Evolutionary conservation across 306 rosid genomes (phyloP), one percentile per base, ranked within the genome.

Genomic region (Lablab purpureus): DNA sequence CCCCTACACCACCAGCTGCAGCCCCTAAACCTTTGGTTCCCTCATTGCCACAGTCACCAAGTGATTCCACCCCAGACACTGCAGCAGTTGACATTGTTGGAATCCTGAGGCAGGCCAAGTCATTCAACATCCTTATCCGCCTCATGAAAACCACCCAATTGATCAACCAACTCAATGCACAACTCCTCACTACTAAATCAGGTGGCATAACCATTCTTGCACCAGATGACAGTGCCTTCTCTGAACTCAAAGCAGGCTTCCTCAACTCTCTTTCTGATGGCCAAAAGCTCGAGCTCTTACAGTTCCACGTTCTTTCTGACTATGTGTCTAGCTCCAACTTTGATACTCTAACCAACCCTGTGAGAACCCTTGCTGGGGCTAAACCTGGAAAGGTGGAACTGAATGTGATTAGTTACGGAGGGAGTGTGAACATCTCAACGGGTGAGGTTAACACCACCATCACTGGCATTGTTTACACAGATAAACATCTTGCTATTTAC

Each of bases 381-480:
- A 82, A 78, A 23, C 86, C 84, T 0, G 73, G 89, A 3, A 90
- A 81, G 70, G 86, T 77, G 43, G 91, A 90, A 41, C 83, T 89
- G 1, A 87, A 89, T 55, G 93, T 89, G 18, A 75, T 84, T 2
- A 91, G 92, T 10, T 84, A 84, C 3, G 92, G 97, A 10, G 88
- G 88, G 2, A 77, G 84, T 25, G 97, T 91, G 62, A 91, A 91
- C 84, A 77, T 87, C 4, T 83, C 92, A 0, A 83, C 86, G 0
- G 94, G 97, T 13, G 91, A 82, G 14, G 91, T 88, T n/a, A 91
- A 91, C 63, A 86, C 97, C 1, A 85, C 90, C 0, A 76, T 91
- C 41, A 81, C 51, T 1, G 94, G 94, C 6, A 85, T 91, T 5
- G 68, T 91, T 28, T 89, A 91, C 37, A 51, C 92, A 0, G 97